Base-by-base conservation (phyloP, 495 filamentous ascomycete genomes). In the Neurospora sp. region DNA sequence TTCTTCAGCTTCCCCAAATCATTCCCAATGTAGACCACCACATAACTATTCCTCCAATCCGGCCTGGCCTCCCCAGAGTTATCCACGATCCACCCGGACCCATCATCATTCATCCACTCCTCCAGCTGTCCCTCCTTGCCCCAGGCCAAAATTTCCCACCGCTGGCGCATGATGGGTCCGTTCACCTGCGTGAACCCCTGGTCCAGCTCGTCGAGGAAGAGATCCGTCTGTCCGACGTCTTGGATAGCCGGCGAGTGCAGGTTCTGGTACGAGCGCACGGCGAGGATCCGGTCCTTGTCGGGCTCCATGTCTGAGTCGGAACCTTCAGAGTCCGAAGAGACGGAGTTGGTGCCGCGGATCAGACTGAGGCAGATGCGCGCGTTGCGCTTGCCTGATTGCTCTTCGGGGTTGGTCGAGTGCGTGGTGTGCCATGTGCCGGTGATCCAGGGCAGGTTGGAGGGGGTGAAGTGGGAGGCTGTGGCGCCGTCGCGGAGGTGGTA, bases 31-130 rank as follows among this genome's bases (percentile, higher is more conserved):
- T 37, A 72, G 8, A 74, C 75, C 23, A 76, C 75, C 54, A 72
- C 75, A 37, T 72, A 76, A 44, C 75, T 74, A n/a, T 72, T 71
- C 39, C 75, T 70, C 75, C 75, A 76, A 40, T 76, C 75, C 27
- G 70, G 31, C 11, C 75, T 41, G 18, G 41, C 31, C 70, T 76
- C 75, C 14, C 75, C 75, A 1, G 70, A 69, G 2, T 37, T 14
- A 48, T 76, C 75, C 9, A 37, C 35, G 20, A 76, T 76, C 75
- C 73, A 70, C 0, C 73, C 73, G 46, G 31, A 16, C 4, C 72
- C 72, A 7, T 76, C 75, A 9, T 72, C 73, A 9, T 69, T 74
- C 75, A 76, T 76, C 75, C 75, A 76, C 23, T 70, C 66, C 18
- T 72, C 71, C 18, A 76, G 69, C 71, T 76, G 75, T 4, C 75